Conservation (phyloP, 441 rosid species). For the Brassica hybrid region DNA sequence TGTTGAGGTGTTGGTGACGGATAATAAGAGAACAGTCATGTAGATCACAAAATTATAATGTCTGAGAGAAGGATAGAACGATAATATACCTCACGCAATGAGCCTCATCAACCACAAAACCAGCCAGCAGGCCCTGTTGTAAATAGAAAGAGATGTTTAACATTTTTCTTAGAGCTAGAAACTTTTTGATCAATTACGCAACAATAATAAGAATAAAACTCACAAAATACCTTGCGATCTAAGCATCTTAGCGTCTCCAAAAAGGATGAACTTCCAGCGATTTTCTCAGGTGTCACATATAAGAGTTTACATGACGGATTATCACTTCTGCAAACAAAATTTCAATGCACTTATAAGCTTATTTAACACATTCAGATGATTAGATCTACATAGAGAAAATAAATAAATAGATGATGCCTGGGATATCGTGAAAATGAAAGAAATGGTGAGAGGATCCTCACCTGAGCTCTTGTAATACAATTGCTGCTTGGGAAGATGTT, state of each 20-base stretch:
- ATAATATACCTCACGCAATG: constrained; percentile 84
- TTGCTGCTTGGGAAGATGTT: constrained; percentile 80
- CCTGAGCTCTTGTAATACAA: constrained; percentile 88
- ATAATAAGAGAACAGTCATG: constrained; percentile 8
- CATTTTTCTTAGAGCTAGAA: constrained; percentile 7
- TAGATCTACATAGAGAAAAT: neutral
- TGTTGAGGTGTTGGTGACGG: constrained; percentile 4
- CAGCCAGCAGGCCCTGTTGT: constrained; percentile 74
- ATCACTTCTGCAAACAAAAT: constrained; percentile 55
- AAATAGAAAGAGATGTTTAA: constrained; percentile 12
- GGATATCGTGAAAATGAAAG: constrained; percentile 16
- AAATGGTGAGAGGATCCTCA: constrained; percentile 35
- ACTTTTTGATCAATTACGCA: constrained; percentile 12
- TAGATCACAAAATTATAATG: constrained; percentile 5
- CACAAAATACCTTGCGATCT: constrained; percentile 63
- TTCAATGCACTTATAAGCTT: constrained; percentile 23
- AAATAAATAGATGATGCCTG: constrained; percentile 5
- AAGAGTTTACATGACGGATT: constrained; percentile 87
- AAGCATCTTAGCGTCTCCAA: constrained; percentile 64
- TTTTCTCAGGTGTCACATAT: constrained; percentile 92
- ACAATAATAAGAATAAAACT: constrained; percentile 12
- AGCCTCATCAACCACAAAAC: constrained; percentile 94
- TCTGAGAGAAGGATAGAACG: neutral
- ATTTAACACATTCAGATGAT: neutral
- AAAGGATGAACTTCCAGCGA: constrained; percentile 76